Evolutionary conservation across 306 rosid genomes (phyloP), one percentile per base, ranked within the genome.

Genomic region (Sesbania bispinosa): DNA sequence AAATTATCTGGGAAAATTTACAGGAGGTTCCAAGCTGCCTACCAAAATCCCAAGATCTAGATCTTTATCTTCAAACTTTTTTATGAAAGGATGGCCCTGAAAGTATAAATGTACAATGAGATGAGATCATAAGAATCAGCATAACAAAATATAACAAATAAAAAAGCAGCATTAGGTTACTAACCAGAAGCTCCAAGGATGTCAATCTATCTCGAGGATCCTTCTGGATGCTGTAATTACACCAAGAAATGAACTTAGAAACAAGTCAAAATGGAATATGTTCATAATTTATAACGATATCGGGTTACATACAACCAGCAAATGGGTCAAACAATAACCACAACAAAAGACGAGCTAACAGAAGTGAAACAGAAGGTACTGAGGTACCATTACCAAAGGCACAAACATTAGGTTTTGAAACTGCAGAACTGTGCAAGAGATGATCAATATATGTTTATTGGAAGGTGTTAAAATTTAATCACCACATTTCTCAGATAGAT

Each of bases 21-120:
- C 86, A 41, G 99, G 99, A 53, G 99, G 86, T 67, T 95, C 97
- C 92, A 95, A 76, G 83, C 92, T 85, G 48, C 93, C 88, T 6
- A 95, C 96, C 72, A 91, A 88, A 72, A 88, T 95, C 73, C 84
- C 99, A 7, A 91, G 90, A 75, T 95, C 97, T 21, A 95, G 86
- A 77, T 95, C 99, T 84, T 87, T 87, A 80, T 91, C 89, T 82
- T 94, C 98, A 26, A 94, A 95, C 88, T 95, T 95, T 74, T 95
- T 91, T 62, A 95, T 95, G 81, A 95, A 95, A 30, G 99, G 96
- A 77, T 95, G 99, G 65, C 30, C 73, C 99, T 95, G 90, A 47
- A 83, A 82, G 15, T 51, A 66, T 95, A 89, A 47, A 83, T 81
- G 15, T 51, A 66, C 47, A 77, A 58, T 23, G 62, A 14, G 72